Percentiles rank a stretch among this genome's conserved stretches.
Evolutionary conservation across 768 basidiomycete genomes (phyloP).

Genomic region (Mycena galopus): DNA sequence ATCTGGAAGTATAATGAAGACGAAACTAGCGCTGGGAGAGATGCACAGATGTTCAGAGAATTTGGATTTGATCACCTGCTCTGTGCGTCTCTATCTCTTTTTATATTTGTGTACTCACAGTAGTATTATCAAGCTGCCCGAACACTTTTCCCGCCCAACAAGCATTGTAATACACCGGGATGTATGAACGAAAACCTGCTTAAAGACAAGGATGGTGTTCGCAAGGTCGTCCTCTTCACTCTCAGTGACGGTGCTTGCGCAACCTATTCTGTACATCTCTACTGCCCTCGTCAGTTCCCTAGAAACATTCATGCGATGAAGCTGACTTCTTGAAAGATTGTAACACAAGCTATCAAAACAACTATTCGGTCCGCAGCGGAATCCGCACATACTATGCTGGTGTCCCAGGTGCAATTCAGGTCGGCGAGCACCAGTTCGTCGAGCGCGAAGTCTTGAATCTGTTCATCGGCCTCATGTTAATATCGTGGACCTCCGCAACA

Average conservation of each 20-base stretch:
- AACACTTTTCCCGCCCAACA: not conserved
- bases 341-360: too few relatives aligned
- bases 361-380: too few relatives aligned
- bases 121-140: not conserved
- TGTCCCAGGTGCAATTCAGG: too few relatives aligned
- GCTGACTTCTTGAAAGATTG: too few relatives aligned
- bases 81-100: not conserved
- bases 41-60: not conserved
- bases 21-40: not conserved
- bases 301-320: too few relatives aligned
- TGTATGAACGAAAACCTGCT: not conserved
- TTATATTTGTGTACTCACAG: not conserved
- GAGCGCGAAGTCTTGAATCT: too few relatives aligned
- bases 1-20: not conserved
- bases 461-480: too few relatives aligned
- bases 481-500: too few relatives aligned
- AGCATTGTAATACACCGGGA: not conserved
- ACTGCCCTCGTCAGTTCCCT: too few relatives aligned
- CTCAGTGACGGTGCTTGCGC: conserved; percentile 9
- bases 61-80: not conserved
- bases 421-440: too few relatives aligned
- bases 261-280: too few relatives aligned
- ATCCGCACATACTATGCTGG: too few relatives aligned
- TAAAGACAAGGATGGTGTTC: not conserved
- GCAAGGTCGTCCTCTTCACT: conserved; percentile 18